Base-by-base conservation (phyloP, 768 basidiomycete genomes). In the Russula ochroleuca region DNA sequence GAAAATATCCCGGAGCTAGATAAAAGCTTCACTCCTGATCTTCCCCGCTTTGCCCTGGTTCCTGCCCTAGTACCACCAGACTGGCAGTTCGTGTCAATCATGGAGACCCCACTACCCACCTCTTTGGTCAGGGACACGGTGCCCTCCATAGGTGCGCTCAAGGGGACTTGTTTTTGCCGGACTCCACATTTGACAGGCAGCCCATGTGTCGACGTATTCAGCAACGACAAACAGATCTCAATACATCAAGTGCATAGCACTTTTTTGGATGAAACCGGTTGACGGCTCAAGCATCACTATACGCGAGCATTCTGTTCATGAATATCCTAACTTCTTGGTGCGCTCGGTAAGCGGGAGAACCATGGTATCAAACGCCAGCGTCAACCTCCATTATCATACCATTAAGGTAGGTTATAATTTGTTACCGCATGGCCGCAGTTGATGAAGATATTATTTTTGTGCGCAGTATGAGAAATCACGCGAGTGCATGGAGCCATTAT, bases 11-110 rank as follows among this genome's bases (percentile, higher is more conserved):
- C 49, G 17, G 41, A 40, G 25, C 40, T 9, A 17, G 17, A 56
- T 15, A 49, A 15, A 14, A 37, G 21, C 31, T 13, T 35, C 10
- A 40, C 21, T 53, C 51, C 17, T 63, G 50, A 52, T 63, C 51
- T 25, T 59, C 62, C 15, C 54, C 52, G 21, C 41, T 49, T 35
- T 37, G 13, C 54, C 48, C 50, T 28, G n/a, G 62, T 53, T 37
- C 51, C 57, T 63, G 61, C 55, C n/a, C 13, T 49, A n/a, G n/a
- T n/a, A 49, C 25, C 47, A 23, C 47, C 38, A 9, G 38, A 6
- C 45, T 47, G 21, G 23, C 23, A 40, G 19, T 25, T 56, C 54
- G 1, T 50, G 37, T 50, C 48, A 59, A 50, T 40, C 38, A 31
- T 31, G 2, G 17, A 19, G 45, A 17, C 35, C 37, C 38, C 58